Evolutionary conservation across 2,329 filamentous ascomycete species (phyloP), one percentile per base, ranked within the genome.

Genomic region (Cladobotryum mycophilum): DNA sequence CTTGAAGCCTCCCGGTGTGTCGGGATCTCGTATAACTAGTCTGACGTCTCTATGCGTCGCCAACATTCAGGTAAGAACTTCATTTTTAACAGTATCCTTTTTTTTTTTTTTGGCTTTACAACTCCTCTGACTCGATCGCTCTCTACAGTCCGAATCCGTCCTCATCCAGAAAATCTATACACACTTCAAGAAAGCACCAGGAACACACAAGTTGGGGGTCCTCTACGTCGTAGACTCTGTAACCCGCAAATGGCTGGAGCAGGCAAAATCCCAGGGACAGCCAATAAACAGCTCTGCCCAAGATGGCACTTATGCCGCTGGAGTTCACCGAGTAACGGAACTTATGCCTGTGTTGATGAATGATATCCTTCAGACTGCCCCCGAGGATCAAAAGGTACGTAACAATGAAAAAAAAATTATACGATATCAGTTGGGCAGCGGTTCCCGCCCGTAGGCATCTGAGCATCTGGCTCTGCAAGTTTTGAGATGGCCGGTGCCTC

Each of bases 171-270:
- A 95, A 70, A 86, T 99, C 65, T 96, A 88, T 74, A 95, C 91
- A 59, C 91, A 96, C 66, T 95, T 97, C 80, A 96, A 95, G 73
- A 95, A 93, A 72, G 86, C 91, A 60, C 89, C 89, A 54, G 84
- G 84, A 68, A 95, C 90, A 68, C 92, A 99, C 81, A 99, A 99
- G 75, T 81, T 99, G 71, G 93, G 93, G 74, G 91, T 96, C 67
- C 85, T 99, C 75, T 99, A 99, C 85, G 91, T 97, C 75, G 89
- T 99, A 91, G 93, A 99, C 80, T 96, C 92, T 78, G 91, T 99
- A 81, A 92, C 91, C 70, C 89, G 93, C 73, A 92, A 95, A 76
- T 99, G 93, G 92, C 84, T 96, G 76, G 92, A 97, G 70, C 88
- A 90, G 73, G 92, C 93, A 65, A 93, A 91, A 73, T 81, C 85